phyloP scores from a whole-genome alignment of 169 alveolate genomes.

The Cryptosporidium ubiquitum region DNA sequence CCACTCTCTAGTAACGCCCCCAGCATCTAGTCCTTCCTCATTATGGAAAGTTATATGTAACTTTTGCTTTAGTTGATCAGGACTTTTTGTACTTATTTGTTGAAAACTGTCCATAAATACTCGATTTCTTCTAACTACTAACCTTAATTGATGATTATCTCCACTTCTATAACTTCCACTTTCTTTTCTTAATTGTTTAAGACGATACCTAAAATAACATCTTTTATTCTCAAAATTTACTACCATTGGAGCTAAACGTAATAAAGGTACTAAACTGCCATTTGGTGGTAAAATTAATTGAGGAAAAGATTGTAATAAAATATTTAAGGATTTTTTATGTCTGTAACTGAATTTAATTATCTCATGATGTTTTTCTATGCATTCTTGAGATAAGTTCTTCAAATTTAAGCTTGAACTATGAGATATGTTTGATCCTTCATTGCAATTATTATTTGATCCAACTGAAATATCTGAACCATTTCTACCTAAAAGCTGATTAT shows the following conservation, averaged over 20 bases:
- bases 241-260: constrained; percentile 90
- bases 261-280: constrained; percentile 84
- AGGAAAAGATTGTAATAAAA: constrained; percentile 76
- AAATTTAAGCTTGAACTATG: not conserved
- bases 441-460: not conserved
- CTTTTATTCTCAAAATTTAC: constrained; percentile 97
- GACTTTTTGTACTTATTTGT: constrained; percentile 86
- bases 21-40: constrained; percentile 99
- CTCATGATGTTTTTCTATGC: constrained; percentile 66
- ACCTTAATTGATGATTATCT: constrained; percentile 81
- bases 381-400: constrained; percentile 41
- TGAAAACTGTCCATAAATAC: constrained; percentile 95
- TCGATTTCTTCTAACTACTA: constrained; percentile 92
- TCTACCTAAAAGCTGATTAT: not conserved
- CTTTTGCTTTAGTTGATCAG: constrained; percentile 95
- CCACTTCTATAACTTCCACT: constrained; percentile 77
- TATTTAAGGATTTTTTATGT: constrained; percentile 73
- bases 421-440: not conserved
- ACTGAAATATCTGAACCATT: not conserved
- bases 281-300: constrained; percentile 72
- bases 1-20: constrained; percentile 99
- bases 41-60: constrained; percentile 93
- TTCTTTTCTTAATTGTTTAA: constrained; percentile 85
- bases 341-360: constrained; percentile 75
- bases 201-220: constrained; percentile 91